Base-by-base conservation (phyloP, 495 filamentous ascomycete genomes). In the Friedmanniomyces endolithicus region DNA sequence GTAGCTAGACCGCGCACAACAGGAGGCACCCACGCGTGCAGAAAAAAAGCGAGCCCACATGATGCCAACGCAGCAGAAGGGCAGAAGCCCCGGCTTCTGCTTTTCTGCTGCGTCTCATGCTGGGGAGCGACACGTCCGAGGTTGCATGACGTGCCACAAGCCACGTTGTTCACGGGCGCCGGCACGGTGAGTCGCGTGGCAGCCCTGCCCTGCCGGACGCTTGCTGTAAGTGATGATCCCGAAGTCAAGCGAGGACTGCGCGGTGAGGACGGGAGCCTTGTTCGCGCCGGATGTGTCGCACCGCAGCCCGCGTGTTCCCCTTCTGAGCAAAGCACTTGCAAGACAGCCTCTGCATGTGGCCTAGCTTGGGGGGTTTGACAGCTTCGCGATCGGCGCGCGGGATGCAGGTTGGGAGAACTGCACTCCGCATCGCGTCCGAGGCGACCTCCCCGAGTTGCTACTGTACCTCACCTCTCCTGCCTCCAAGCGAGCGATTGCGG, bases 81-180 rank as follows among this genome's bases (percentile, higher is more conserved):
- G n/a, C n/a, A n/a, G n/a, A n/a, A n/a, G n/a, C n/a, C 16, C 37
- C 37, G 12, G 37, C 14, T 16, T 41, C 17, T 16, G 37, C 17
- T 41, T 4, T 19, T 17, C n/a, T n/a, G n/a, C n/a, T n/a, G n/a
- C n/a, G n/a, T n/a, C n/a, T n/a, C n/a, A n/a, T n/a, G 49, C 33
- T 52, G 49, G 16, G 22, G 12, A 8, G 16, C 25, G 3, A 17
- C 6, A 34, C 11, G 24, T 29, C 23, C 23, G 24, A 31, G 27
- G 47, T 31, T 34, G 23, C 27, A 52, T 24, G 24, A 24, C 16
- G 49, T 52, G 14, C 17, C 33, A 52, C 49, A 39, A 25, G 33
- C 49, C 49, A 52, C 49, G 49, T 40, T 52, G 14, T 52, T 22
- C 49, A 52, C 49, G 49, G 49, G 33, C 49, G 49, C 33, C 31